A percentile compares a stretch with the other conserved stretches of the same genome.
Conservation (phyloP, 176 grass and related monocot species). For the Zoysia pacifica region DNA sequence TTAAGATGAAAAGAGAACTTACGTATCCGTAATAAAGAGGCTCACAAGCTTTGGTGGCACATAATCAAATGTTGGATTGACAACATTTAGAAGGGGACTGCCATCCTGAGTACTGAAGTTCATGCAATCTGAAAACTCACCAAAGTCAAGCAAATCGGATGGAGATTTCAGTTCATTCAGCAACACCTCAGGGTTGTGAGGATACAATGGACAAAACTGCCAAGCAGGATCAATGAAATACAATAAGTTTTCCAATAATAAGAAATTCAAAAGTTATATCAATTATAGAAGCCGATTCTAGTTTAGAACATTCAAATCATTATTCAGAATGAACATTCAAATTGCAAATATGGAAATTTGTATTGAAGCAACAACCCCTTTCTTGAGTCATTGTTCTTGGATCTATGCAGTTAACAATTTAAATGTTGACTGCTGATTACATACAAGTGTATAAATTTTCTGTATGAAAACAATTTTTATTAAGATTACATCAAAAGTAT, state of each 20-base stretch:
- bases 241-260: constrained; percentile 12
- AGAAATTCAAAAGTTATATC: neutral
- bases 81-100: constrained; percentile 76
- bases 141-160: constrained; percentile 91
- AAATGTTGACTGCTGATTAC: neutral
- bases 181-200: constrained; percentile 89
- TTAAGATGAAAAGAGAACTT: constrained; percentile 27
- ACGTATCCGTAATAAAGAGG: constrained; percentile 95
- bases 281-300: constrained; percentile 7
- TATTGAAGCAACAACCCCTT: neutral
- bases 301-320: neutral
- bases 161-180: constrained; percentile 92
- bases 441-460: neutral
- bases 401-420: neutral
- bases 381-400: neutral
- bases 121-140: constrained; percentile 95
- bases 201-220: constrained; percentile 91
- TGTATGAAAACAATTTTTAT: neutral
- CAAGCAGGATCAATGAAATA: neutral
- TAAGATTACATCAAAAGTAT: neutral
- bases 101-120: constrained; percentile 71
- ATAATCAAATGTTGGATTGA: constrained; percentile 95
- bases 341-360: neutral
- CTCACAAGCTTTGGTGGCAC: constrained; percentile 93
- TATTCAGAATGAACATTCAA: neutral